A percentile compares a stretch with the other conserved stretches of the same genome.
Evolutionary conservation across 768 basidiomycete species (phyloP).

Genomic region (Russula foetens): DNA sequence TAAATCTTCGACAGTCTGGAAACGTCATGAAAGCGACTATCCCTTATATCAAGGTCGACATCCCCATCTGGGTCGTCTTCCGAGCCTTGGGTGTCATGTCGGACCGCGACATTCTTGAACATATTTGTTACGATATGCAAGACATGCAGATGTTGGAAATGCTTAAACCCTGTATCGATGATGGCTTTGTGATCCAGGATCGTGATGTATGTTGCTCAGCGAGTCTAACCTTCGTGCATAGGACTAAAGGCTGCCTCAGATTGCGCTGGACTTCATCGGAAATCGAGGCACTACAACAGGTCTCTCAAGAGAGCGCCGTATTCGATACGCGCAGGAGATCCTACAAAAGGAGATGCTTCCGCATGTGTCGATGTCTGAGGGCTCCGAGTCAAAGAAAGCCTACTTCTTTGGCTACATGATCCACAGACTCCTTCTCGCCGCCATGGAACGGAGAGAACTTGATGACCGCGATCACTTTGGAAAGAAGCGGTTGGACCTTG

Average conservation of each 20-base stretch:
- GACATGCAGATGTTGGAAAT: constrained; percentile 96
- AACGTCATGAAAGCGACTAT: constrained; percentile 96
- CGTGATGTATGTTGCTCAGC: constrained; percentile 55
- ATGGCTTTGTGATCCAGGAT: constrained; percentile 96
- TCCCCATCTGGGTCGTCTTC: constrained; percentile 99
- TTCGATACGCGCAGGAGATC: constrained; percentile 96
- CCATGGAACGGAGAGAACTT: constrained; percentile 87
- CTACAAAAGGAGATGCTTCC: constrained; percentile 98
- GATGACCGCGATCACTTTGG: constrained; percentile 99
- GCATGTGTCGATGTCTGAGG: constrained; percentile 92
- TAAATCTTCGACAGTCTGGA: constrained; percentile 45
- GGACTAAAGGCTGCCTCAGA: constrained; percentile 27
- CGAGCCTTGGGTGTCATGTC: constrained; percentile 96
- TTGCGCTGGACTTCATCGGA: constrained; percentile 94
- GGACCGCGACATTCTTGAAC: constrained; percentile 94
- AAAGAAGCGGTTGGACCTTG: constrained; percentile 93
- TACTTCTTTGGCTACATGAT: constrained; percentile 99
- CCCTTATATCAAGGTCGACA: constrained; percentile 96
- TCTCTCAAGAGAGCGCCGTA: constrained; percentile 84
- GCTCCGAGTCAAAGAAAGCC: constrained; percentile 95
- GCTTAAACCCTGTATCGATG: constrained; percentile 97
- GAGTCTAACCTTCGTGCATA: neutral
- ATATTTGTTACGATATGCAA: constrained; percentile 97
- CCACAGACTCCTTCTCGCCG: constrained; percentile 88
- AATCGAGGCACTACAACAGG: constrained; percentile 95